Conservation (phyloP, 805 yeast genomes). For the Candida berthetii region DNA sequence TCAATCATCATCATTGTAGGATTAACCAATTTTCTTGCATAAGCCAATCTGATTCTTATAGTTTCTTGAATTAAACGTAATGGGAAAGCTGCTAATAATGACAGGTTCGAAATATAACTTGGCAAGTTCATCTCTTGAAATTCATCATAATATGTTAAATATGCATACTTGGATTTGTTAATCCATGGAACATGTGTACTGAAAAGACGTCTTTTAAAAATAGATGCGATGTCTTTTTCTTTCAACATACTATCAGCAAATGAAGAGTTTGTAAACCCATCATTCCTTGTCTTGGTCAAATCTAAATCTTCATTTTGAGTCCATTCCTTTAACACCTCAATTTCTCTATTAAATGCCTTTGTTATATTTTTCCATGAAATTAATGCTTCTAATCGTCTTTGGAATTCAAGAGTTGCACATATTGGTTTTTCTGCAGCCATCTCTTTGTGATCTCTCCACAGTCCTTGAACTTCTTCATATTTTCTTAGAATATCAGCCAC, state of each 20-base stretch:
- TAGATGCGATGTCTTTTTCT: constrained; percentile 66
- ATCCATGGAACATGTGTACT: constrained; percentile 74
- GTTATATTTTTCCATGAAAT: constrained; percentile 81
- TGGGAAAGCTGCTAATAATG: constrained; percentile 69
- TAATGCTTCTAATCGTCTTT: constrained; percentile 63
- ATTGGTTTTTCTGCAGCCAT: constrained; percentile 76
- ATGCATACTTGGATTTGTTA: constrained; percentile 70
- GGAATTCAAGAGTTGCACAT: constrained; percentile 59
- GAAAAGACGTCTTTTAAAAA: constrained; percentile 66
- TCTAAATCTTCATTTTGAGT: constrained; percentile 80
- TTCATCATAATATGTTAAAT: constrained; percentile 50
- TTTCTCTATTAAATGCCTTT: constrained; percentile 57
- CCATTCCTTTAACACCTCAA: constrained; percentile 63
- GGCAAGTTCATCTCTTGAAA: constrained; percentile 72
- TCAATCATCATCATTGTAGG: constrained; percentile 97
- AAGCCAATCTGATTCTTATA: constrained; percentile 63
- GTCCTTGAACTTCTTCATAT: constrained; percentile 60
- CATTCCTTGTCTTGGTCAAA: constrained; percentile 35
- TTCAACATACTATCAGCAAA: constrained; percentile 81
- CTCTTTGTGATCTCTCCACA: constrained; percentile 76
- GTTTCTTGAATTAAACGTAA: constrained; percentile 73
- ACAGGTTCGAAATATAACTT: constrained; percentile 57
- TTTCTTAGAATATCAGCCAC: constrained; percentile 52
- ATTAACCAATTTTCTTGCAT: constrained; percentile 70
- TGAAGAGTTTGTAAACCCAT: constrained; percentile 51